These are phyloP conservation scores for Marasmius oreades DNA, from an alignment of 1,284 basidiomycete species.

Conservation along the genomic window DNA sequence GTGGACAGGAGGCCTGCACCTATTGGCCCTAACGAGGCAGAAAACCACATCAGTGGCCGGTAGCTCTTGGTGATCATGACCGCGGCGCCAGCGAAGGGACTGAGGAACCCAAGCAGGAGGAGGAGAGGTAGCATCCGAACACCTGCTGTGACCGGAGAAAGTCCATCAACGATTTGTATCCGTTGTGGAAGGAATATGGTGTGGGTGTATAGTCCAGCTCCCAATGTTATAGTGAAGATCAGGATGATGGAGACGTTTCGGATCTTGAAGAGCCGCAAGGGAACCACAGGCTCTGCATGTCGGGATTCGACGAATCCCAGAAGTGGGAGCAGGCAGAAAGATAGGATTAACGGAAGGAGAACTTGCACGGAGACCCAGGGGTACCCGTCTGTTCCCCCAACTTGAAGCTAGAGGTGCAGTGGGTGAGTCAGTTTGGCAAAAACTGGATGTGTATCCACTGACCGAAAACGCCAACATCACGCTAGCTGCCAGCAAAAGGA, in stretches of 20 bases:
- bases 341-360: neutral
- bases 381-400: neutral
- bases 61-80: neutral
- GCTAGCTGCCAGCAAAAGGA: neutral
- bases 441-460: neutral
- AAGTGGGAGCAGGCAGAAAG: neutral
- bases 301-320: neutral
- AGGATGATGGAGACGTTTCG: neutral
- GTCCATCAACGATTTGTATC: neutral
- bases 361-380: neutral
- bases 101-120: neutral
- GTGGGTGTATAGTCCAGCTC: neutral
- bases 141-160: neutral
- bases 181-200: constrained; percentile 1
- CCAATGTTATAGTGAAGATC: neutral
- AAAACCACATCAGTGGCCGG: neutral
- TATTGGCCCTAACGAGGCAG: neutral
- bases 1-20: neutral
- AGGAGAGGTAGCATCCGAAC: constrained; percentile 1
- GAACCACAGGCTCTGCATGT: neutral
- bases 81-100: neutral
- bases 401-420: neutral
- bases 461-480: neutral
- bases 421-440: neutral
- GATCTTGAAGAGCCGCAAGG: neutral